Evolutionary conservation across 805 yeast species (phyloP).

Genomic region (Nakazawaea ernobii): DNA sequence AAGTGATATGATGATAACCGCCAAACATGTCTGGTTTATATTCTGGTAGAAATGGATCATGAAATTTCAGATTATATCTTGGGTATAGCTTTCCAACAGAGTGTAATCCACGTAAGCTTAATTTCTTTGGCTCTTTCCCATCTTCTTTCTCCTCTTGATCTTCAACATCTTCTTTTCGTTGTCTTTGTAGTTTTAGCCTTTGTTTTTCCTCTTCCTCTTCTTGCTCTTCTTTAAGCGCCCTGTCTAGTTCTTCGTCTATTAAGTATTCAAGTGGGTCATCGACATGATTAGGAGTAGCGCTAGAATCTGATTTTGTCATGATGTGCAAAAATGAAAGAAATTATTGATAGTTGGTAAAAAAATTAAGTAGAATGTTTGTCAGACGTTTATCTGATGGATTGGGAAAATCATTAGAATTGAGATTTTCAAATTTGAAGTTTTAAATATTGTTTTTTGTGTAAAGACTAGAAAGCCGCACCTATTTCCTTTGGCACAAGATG

Average conservation of each 20-base stretch:
- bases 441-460: neutral
- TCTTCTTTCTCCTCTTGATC: too few species aligned
- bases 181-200: too few species aligned
- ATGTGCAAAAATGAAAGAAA: neutral
- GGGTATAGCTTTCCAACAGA: neutral
- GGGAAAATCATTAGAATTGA: too few species aligned
- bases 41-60: conserved; percentile 15
- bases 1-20: conserved; percentile 62
- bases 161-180: too few species aligned
- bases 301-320: neutral
- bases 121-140: too few species aligned
- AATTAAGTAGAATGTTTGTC: neutral
- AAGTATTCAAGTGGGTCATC: neutral
- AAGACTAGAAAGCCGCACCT: neutral
- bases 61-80: neutral
- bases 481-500: too few species aligned
- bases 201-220: neutral
- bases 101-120: too few species aligned
- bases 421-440: neutral
- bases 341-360: neutral
- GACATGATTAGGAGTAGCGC: neutral
- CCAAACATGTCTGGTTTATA: neutral
- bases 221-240: neutral
- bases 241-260: neutral
- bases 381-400: neutral